phyloP scores from a whole-genome alignment of 2,329 filamentous ascomycete genomes.

The Xylariaceae sp. region DNA sequence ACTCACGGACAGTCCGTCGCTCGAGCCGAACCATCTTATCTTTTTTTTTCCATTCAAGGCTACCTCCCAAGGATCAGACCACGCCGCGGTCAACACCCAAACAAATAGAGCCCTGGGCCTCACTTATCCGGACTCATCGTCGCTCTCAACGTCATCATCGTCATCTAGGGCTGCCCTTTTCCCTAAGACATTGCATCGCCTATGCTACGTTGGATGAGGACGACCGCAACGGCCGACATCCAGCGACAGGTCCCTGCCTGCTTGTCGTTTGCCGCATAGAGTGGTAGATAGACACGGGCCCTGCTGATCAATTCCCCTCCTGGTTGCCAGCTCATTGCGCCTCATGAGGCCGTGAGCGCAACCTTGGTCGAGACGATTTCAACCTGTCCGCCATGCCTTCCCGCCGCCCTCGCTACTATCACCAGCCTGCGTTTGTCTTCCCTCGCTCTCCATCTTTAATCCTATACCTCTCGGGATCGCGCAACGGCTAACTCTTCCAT shows the following conservation, averaged over 20 bases:
- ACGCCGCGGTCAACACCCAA: no score
- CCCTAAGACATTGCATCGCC: no score
- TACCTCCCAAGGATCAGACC: no score
- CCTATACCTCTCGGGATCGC: constrained; percentile 5
- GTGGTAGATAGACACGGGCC: constrained; percentile 12
- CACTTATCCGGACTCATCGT: no score
- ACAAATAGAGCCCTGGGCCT: no score
- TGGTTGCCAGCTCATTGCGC: constrained; percentile 5
- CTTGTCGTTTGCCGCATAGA: constrained; percentile 17
- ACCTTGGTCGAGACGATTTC: background rate
- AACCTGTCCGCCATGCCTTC: constrained; percentile 23
- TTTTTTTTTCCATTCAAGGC: no score
- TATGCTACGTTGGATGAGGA: constrained; percentile 10
- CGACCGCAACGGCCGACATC: constrained; percentile 5
- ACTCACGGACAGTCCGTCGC: no score
- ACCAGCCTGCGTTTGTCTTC: constrained; percentile 28
- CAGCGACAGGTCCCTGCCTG: constrained; percentile 8
- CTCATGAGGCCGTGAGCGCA: constrained; percentile 4
- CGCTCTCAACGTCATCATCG: no score
- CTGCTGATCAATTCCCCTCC: constrained; percentile 7
- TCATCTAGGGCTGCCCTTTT: no score
- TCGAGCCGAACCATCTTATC: no score
- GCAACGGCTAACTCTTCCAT: constrained; percentile 19
- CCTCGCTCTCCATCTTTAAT: background rate
- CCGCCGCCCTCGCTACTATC: constrained; percentile 23